These are phyloP conservation scores for Chrysophaeum taylorii DNA, from an alignment of 352 stramenopile genomes.

Conservation along the genomic window DNA sequence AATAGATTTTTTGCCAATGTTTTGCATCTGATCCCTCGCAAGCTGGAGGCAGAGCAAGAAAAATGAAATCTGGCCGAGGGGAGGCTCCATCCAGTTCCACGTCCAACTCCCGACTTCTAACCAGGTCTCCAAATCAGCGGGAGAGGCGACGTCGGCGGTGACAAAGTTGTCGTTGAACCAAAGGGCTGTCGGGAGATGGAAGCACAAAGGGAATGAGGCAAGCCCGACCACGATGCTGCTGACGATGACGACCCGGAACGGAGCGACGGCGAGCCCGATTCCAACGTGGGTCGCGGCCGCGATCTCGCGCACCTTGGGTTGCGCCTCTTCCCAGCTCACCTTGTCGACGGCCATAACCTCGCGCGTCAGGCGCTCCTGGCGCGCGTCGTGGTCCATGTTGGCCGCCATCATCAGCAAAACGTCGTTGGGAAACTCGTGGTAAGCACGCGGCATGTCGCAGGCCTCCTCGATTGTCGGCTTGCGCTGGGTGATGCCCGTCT, in stretches of 20 bases:
- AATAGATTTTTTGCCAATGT: constrained; percentile 48
- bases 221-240: constrained; percentile 12
- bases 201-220: constrained; percentile 15
- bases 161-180: constrained; percentile 23
- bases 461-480: too few relatives aligned
- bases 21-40: constrained; percentile 41
- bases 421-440: not conserved
- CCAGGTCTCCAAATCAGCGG: constrained; percentile 7
- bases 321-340: not conserved
- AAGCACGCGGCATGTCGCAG: not conserved
- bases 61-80: constrained; percentile 26
- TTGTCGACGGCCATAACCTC: constrained; percentile 7
- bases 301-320: constrained; percentile 7
- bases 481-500: too few relatives aligned
- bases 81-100: constrained; percentile 13
- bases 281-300: not conserved
- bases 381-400: constrained; percentile 7
- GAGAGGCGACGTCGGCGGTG: constrained; percentile 15
- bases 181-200: constrained; percentile 9
- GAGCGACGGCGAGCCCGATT: not conserved
- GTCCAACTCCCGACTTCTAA: constrained; percentile 7
- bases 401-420: not conserved
- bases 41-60: constrained; percentile 39
- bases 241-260: constrained; percentile 11
- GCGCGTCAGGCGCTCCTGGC: constrained; percentile 9